Evolutionary conservation across 2,329 filamentous ascomycete genomes (phyloP).

Genomic region (Lecanicillium sp.): DNA sequence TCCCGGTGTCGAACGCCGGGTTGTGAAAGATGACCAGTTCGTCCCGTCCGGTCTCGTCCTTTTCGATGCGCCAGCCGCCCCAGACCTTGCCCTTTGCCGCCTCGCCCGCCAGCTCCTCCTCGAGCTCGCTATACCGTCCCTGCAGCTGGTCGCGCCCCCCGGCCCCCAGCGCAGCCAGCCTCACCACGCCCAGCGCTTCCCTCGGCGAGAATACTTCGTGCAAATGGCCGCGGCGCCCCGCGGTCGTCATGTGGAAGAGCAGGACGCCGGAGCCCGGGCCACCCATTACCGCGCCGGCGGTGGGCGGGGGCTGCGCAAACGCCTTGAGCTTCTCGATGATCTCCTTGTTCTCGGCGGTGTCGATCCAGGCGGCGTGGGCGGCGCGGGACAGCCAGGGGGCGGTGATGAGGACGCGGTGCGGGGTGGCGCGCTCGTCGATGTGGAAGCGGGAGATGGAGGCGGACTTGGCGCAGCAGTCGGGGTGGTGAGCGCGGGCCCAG

Average conservation of each 20-base stretch:
- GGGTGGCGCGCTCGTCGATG: conserved; percentile 28
- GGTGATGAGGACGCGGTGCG: conserved; percentile 35
- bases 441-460: conserved; percentile 31
- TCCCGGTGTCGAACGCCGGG: conserved; percentile 29
- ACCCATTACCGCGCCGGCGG: conserved; percentile 25
- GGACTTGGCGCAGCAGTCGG: conserved; percentile 27
- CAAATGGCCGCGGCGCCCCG: conserved; percentile 21
- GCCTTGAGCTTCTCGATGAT: conserved; percentile 28
- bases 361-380: conserved; percentile 38
- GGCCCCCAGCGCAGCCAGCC: conserved; percentile 26
- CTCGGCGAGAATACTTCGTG: conserved; percentile 21
- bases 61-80: conserved; percentile 39
- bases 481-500: conserved; percentile 34
- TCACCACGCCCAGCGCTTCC: conserved; percentile 31
- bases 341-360: conserved; percentile 33
- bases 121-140: conserved; percentile 28
- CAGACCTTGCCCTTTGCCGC: conserved; percentile 28
- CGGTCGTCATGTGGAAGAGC: conserved; percentile 37
- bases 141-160: conserved; percentile 27
- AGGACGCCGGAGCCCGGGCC: conserved; percentile 27
- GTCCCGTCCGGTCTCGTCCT: conserved; percentile 24
- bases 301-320: conserved; percentile 29
- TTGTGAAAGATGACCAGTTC: conserved; percentile 37
- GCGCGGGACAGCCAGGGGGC: conserved; percentile 39
- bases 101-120: conserved; percentile 25